Conservation (phyloP, 345 rosid species). For the Euphorbia pulcherrima region DNA sequence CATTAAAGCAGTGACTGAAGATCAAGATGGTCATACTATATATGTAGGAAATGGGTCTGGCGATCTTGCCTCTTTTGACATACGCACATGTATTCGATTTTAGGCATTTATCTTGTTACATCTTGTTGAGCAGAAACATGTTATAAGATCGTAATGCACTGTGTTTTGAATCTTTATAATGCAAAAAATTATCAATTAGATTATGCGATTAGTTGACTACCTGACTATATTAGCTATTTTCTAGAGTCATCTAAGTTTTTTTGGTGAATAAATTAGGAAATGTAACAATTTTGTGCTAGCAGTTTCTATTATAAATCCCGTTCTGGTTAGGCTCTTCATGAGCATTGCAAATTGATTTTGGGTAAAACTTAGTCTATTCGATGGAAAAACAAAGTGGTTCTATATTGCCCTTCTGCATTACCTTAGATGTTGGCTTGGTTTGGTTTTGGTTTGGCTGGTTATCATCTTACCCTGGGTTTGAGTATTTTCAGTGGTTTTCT, state of each 20-base stretch:
- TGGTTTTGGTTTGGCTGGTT: not conserved
- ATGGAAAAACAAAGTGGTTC: not conserved
- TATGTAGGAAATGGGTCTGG: slow-evolving; percentile 87
- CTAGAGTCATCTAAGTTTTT: not conserved
- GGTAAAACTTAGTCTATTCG: not conserved
- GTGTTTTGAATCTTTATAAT: not conserved
- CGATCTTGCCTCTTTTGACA: slow-evolving; percentile 85
- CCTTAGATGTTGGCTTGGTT: not conserved
- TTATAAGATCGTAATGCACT: not conserved
- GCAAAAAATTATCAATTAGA: not conserved
- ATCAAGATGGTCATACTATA: slow-evolving; percentile 72
- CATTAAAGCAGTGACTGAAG: slow-evolving; percentile 68
- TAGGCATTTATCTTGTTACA: not conserved
- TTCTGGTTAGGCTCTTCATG: not conserved
- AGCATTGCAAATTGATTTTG: not conserved
- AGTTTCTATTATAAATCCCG: not conserved
- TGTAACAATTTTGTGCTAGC: not conserved
- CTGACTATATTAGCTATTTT: not conserved
- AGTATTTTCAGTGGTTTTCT: not conserved
- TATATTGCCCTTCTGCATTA: not conserved
- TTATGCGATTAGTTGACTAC: not conserved
- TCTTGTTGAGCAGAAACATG: not conserved
- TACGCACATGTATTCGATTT: slow-evolving; percentile 64
- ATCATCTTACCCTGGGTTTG: not conserved
- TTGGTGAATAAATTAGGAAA: not conserved